Base-by-base conservation (phyloP, 768 basidiomycete species). In the Rubroboletus satanas region DNA sequence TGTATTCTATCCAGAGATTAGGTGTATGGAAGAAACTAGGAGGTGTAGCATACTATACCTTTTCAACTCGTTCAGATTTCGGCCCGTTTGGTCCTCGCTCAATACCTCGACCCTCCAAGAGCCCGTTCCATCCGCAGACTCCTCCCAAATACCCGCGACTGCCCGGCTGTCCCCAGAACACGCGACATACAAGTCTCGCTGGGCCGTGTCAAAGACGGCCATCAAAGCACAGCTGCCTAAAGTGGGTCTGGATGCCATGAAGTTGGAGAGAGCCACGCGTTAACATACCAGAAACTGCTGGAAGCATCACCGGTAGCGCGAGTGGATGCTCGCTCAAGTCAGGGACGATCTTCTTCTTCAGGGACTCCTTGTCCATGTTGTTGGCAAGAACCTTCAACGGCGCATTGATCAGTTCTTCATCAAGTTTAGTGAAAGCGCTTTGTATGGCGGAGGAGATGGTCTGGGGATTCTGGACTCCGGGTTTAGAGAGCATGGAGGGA, bases 31-130 rank as follows among this genome's bases (percentile, higher is more conserved):
- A 48, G 28, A 49, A 39, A 50, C 17, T 9, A 32, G 6, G 21
- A 7, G 45, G 26, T 14, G 4, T 12, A 17, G n/a, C 7, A 21
- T 18, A 45, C 65, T 76, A 48, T 62, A 94, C 95, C 94, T 83
- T 68, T 80, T 80, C 26, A 88, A 74, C 72, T 99, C 97, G 44
- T 82, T 86, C 15, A 82, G 84, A 67, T 93, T 98, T 60, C 92
- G 83, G 37, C 93, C 97, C 7, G 95, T 98, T 75, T 98, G 95
- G 66, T 98, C 97, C 70, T 98, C 93, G 29, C 83, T 92, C 57
- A 99, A 77, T n/a, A 91, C 91, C 68, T 97, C 93, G 31, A 94
- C 88, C 44, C 85, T 82, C 97, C 97, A 99, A 49, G 76, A 78
- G 11, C 90, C 90, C 49, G 78, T 74, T 4, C 83, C 85, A 58